These are phyloP conservation scores for Penicillium decumbens DNA, from an alignment of 2,329 filamentous ascomycete species.

Conservation along the genomic window DNA sequence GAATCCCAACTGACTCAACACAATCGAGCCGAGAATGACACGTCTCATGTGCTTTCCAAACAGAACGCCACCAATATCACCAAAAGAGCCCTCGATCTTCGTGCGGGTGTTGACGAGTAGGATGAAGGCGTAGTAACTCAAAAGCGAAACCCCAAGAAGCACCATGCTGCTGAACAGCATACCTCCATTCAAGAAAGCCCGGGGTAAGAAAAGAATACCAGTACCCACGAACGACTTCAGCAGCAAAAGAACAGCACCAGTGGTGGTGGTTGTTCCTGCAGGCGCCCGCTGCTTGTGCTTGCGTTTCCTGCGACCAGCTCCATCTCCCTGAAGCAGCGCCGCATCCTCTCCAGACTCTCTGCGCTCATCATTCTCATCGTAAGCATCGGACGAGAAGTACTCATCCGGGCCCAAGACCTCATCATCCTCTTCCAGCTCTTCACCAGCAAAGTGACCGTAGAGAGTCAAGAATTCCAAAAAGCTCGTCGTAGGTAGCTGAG, in stretches of 20 bases:
- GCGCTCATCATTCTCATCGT: conserved; percentile 53
- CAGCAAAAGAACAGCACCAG: conserved; percentile 75
- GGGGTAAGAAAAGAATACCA: conserved; percentile 85
- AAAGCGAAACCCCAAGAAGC: conserved; percentile 72
- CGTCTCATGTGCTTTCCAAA: conserved; percentile 88
- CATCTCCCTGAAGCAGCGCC: conserved; percentile 64
- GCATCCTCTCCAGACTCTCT: conserved; percentile 84
- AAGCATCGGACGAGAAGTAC: conserved; percentile 78
- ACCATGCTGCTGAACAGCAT: conserved; percentile 96
- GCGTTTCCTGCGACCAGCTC: conserved; percentile 67
- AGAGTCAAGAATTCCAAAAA: conserved; percentile 94
- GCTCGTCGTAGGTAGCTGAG: conserved; percentile 75
- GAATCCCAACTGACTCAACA: conserved; percentile 92
- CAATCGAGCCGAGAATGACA: conserved; percentile 84
- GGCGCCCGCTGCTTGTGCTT: conserved; percentile 70
- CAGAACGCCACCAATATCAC: conserved; percentile 87
- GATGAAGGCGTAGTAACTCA: conserved; percentile 98
- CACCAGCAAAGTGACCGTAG: conserved; percentile 96
- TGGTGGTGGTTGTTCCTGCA: conserved; percentile 70
- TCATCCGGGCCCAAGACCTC: conserved; percentile 82
- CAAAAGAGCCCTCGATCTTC: conserved; percentile 87
- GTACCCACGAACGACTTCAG: conserved; percentile 98
- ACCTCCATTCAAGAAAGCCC: conserved; percentile 90
- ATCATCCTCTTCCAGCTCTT: conserved; percentile 94
- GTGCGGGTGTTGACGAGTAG: conserved; percentile 82